Evolutionary conservation across 495 filamentous ascomycete species (phyloP), one percentile per base, ranked within the genome.

Genomic region (Penicillium pancosmium): DNA sequence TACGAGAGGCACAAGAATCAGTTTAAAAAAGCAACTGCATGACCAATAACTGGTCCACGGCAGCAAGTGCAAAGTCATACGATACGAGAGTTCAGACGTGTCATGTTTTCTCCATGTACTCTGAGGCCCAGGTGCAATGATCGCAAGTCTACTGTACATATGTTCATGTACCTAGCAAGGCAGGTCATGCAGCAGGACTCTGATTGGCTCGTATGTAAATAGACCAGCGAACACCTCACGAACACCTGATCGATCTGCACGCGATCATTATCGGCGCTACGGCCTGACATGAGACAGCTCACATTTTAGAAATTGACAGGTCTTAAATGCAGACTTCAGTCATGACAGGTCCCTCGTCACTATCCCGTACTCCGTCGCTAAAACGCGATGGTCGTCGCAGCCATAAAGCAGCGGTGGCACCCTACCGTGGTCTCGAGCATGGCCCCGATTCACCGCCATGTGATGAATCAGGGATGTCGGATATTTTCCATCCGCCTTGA

Each of bases 281-380:
- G 50, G 19, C 43, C 46, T 69, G 66, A 69, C 66, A 69, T 69
- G 56, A 61, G 64, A 69, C 13, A 69, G 58, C 40, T 67, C 66
- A 69, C 61, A 64, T 64, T 55, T 18, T 16, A 12, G 18, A 21
- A 62, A 43, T 34, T 59, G 63, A 66, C 63, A 68, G 57, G 38
- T 57, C 57, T 54, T 5, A 48, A 25, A 27, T 48, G 21, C 15
- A 21, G 15, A 33, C 36, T 49, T 52, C 57, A 60, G 58, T 50
- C 16, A 36, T 41, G 16, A 16, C 44, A n/a, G 54, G n/a, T 13
- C 5, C n/a, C 12, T 10, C 16, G 9, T 44, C n/a, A 18, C 16
- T 10, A 44, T 6, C 8, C 27, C 27, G 27, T 31, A 9, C 27
- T 31, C 27, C 27, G 27, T 31, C 5, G 16, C 41, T 44, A 9